phyloP scores from a whole-genome alignment of 176 grass and related monocot species.

The Microstegium vimineum region DNA sequence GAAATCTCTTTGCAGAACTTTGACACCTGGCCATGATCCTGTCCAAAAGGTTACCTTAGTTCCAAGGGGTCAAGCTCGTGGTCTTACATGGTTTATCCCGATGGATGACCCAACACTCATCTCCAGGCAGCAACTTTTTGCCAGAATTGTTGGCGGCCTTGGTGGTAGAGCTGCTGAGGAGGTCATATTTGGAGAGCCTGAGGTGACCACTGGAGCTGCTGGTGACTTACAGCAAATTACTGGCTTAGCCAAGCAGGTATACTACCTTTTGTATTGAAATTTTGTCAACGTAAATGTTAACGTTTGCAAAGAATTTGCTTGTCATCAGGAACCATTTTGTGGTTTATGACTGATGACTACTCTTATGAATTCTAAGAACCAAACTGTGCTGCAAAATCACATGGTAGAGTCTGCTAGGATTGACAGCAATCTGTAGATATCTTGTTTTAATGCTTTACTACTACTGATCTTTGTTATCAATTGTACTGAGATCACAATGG shows the following conservation, averaged over 20 bases:
- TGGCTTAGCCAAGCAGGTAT: constrained; percentile 94
- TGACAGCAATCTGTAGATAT: neutral
- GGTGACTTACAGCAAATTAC: constrained; percentile 98
- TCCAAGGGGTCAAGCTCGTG: constrained; percentile 94
- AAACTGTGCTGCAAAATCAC: neutral
- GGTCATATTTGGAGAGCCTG: constrained; percentile 92
- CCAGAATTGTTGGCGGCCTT: constrained; percentile 93
- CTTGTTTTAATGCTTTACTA: neutral
- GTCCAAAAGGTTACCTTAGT: constrained; percentile 97
- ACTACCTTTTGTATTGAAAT: neutral
- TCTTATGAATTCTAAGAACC: neutral
- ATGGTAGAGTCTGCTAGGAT: neutral
- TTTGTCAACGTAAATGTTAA: neutral
- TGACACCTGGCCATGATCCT: constrained; percentile 89
- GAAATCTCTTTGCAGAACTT: constrained; percentile 62
- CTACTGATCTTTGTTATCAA: neutral
- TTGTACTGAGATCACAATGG: constrained; percentile 8
- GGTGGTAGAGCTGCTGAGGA: constrained; percentile 95
- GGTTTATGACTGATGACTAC: neutral
- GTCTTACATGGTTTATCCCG: constrained; percentile 98
- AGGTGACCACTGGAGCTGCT: constrained; percentile 98
- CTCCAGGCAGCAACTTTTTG: constrained; percentile 95
- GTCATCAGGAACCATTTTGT: neutral
- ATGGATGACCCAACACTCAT: constrained; percentile 91
- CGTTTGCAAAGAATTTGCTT: neutral